Base-by-base conservation (phyloP, 495 filamentous ascomycete genomes). In the Pyrenopolyporus hunteri region DNA sequence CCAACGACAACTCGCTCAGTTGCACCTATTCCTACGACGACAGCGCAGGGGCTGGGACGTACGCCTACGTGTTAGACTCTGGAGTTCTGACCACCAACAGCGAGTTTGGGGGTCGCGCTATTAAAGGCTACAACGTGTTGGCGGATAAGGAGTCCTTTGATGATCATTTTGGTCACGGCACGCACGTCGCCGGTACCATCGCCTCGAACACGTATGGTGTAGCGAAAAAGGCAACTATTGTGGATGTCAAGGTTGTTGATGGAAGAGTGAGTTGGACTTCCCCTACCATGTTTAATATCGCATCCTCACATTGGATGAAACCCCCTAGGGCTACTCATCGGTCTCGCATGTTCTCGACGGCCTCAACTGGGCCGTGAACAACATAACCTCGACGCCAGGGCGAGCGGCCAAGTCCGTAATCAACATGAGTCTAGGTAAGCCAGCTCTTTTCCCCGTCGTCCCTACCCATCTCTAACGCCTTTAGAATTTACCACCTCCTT, bases 21-120 rank as follows among this genome's bases (percentile, higher is more conserved):
- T 43, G 54, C 28, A 59, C 40, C 48, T 81, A 80, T 52, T 39
- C 68, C 17, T 81, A 80, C 53, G 76, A 80, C 46, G 67, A 64
- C 11, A 70, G 57, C 28, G 77, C 75, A 2, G 78, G 78, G 14
- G 53, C 65, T 22, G 77, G 74, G 14, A 73, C 73, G 32, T 76
- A 64, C 43, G 69, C 70, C 39, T 81, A 80, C 35, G 71, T 79
- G 17, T 67, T 81, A 44, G 78, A 76, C 40, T 66, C 72, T 4
- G 83, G 83, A 25, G 76, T 85, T 55, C 70, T 75, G 28, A 73
- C 65, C 26, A 54, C 62, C 4, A 82, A 86, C 66, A 58, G 36
- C 39, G 64, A 85, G 31, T 86, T 86, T 36, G 78, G 59, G 0
- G 80, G 80, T 16, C 83, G 83, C 61, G 81, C 80, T 40, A 71